Conservation (phyloP, 768 basidiomycete genomes). For the Naganishia vishniacii region DNA sequence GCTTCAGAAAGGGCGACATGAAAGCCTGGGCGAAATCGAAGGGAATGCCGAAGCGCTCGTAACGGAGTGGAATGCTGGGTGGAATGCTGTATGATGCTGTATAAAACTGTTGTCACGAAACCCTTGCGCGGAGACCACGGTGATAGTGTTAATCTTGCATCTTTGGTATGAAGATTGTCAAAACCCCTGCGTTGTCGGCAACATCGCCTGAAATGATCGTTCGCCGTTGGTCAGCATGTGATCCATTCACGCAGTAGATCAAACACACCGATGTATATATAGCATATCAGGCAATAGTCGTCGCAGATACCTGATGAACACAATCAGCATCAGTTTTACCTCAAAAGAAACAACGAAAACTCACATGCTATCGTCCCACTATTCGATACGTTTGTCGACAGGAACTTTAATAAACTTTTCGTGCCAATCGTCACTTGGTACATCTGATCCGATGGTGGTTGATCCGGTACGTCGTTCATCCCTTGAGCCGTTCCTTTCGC, state of each 20-base stretch:
- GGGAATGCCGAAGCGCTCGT: not conserved
- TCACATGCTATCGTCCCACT: constrained; percentile 27
- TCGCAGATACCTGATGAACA: constrained; percentile 40
- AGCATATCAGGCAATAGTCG: constrained; percentile 46
- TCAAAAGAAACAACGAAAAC: not conserved
- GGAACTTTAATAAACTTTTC: constrained; percentile 42
- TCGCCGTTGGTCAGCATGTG: too few species aligned
- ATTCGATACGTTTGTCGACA: constrained; percentile 35
- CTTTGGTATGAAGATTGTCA: constrained; percentile 48
- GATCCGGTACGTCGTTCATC: constrained; percentile 25
- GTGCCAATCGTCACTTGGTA: constrained; percentile 39
- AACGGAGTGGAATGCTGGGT: too few species aligned
- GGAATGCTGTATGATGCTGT: too few species aligned
- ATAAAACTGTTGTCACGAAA: too few species aligned
- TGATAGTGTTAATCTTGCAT: constrained; percentile 11
- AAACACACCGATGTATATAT: constrained; percentile 47
- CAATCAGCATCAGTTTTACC: not conserved
- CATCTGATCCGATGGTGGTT: constrained; percentile 36
- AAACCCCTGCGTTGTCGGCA: constrained; percentile 43
- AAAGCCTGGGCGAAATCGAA: not conserved
- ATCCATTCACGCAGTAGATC: too few species aligned
- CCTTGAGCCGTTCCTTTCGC: not conserved
- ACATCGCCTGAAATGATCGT: constrained; percentile 44
- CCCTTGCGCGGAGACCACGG: not conserved
- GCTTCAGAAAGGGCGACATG: not conserved